phyloP scores from a whole-genome alignment of 2,329 filamentous ascomycete species.

The Pseudogymnoascus sp. region DNA sequence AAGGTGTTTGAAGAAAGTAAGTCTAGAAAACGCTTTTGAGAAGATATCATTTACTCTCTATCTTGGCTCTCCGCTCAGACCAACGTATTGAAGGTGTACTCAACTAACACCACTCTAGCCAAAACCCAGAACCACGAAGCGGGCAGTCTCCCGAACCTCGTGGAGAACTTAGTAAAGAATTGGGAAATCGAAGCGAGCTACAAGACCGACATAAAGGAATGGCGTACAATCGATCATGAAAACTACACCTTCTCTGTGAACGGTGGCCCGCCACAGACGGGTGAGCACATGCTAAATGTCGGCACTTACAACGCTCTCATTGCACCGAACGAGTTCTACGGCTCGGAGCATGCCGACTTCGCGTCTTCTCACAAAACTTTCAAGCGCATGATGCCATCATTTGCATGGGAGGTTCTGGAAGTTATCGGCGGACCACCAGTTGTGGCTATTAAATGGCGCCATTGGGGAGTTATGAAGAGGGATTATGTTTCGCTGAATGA shows the following conservation, averaged over 20 bases:
- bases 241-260: slow-evolving; percentile 60
- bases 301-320: slow-evolving; percentile 66
- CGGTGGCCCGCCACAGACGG: slow-evolving; percentile 48
- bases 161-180: slow-evolving; percentile 66
- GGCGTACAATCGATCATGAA: slow-evolving; percentile 55
- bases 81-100: background rate
- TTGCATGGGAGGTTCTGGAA: slow-evolving; percentile 64
- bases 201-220: slow-evolving; percentile 53
- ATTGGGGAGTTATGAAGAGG: slow-evolving; percentile 60
- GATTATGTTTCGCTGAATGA: slow-evolving; percentile 59
- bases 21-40: slow-evolving; percentile 19
- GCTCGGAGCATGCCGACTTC: slow-evolving; percentile 54
- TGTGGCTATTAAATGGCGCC: slow-evolving; percentile 58
- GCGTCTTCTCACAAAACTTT: slow-evolving; percentile 61
- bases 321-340: slow-evolving; percentile 56
- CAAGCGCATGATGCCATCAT: slow-evolving; percentile 66
- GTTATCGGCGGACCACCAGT: slow-evolving; percentile 58
- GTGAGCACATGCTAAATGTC: slow-evolving; percentile 57
- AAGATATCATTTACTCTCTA: background rate
- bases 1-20: slow-evolving; percentile 51
- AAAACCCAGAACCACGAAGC: slow-evolving; percentile 49
- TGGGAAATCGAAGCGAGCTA: slow-evolving; percentile 67
- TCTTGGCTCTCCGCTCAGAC: background rate
- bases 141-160: slow-evolving; percentile 50
- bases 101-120: slow-evolving; percentile 34